phyloP scores from a whole-genome alignment of 192 early-diverging fungal genomes.

The Backusella tuberculispora region DNA sequence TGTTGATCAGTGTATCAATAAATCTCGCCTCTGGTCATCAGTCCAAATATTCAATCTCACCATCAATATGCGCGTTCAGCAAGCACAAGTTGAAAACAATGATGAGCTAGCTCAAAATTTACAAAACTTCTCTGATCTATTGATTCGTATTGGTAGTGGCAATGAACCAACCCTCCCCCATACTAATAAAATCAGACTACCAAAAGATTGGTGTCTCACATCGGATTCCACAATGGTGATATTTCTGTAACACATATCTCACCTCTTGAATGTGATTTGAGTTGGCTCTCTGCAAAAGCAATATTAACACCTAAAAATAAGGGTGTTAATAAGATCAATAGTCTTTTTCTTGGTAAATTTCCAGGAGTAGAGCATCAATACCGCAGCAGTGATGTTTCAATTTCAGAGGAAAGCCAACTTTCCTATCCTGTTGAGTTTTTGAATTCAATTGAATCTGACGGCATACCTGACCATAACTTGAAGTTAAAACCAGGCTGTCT shows the following conservation, averaged over 20 bases:
- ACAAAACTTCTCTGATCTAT: background rate
- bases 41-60: conserved; percentile 7
- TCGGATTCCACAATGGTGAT: background rate
- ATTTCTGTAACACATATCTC: too few relatives aligned
- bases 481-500: too few relatives aligned
- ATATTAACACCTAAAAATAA: too few relatives aligned
- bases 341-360: too few relatives aligned
- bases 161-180: background rate
- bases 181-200: background rate
- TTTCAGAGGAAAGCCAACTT: background rate
- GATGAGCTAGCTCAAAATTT: background rate
- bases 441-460: too few relatives aligned
- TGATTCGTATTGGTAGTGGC: conserved; percentile 5
- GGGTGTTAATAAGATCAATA: too few relatives aligned
- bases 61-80: conserved; percentile 22
- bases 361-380: too few relatives aligned
- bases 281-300: background rate
- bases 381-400: background rate
- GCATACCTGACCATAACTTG: too few relatives aligned
- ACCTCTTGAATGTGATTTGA: background rate
- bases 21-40: conserved; percentile 14
- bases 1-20: conserved; percentile 33
- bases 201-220: too few relatives aligned
- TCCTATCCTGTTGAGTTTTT: background rate
- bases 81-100: background rate